Base-by-base conservation (phyloP, 1,284 basidiomycete genomes). In the Apiotrichum porosum region DNA sequence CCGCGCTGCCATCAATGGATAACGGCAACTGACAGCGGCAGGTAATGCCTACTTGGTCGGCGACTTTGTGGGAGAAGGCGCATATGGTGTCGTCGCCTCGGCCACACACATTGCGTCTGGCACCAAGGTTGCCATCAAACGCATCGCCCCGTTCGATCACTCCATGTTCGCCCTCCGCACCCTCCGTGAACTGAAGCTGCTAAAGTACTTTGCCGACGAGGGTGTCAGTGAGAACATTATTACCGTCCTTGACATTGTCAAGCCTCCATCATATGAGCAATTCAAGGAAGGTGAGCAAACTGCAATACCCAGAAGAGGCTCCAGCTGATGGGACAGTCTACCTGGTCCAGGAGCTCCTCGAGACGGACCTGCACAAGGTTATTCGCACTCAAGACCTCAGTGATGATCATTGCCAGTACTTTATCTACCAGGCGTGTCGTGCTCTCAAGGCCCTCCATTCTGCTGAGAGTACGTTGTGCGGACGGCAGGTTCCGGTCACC, bases 341-440 rank as follows among this genome's bases (percentile, higher is more conserved):
- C 46, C 63, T 94, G 56, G 85, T 94, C 60, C 87, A 90, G 70
- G 83, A 84, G 61, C 69, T 83, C 51, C 83, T 83, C 88, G 89
- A 93, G 68, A 91, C 80, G 24, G 81, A 83, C 71, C 78, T 86
- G 77, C 81, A 85, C 71, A 79, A 81, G 24, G 82, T 83, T 28
- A 86, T 88, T 62, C 77, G 81, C 31, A 84, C 83, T 17, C 84
- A 88, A 69, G 82, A 86, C 51, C 79, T 93, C 38, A 85, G 85
- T 26, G 88, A 94, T 65, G 91, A 95, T 42, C 93, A 94, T 71
- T 90, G 83, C 65, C 90, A 94, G 71, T 95, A 95, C 72, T 94
- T 94, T 70, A 85, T 93, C 58, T 94, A 95, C 70, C 91, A 94
- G 79, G 86, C 85, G 19, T 52, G 72, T 64, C 80, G 92, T 30